These are phyloP conservation scores for Melaleuca alternifolia DNA, from an alignment of 345 rosid species.

Conservation along the genomic window DNA sequence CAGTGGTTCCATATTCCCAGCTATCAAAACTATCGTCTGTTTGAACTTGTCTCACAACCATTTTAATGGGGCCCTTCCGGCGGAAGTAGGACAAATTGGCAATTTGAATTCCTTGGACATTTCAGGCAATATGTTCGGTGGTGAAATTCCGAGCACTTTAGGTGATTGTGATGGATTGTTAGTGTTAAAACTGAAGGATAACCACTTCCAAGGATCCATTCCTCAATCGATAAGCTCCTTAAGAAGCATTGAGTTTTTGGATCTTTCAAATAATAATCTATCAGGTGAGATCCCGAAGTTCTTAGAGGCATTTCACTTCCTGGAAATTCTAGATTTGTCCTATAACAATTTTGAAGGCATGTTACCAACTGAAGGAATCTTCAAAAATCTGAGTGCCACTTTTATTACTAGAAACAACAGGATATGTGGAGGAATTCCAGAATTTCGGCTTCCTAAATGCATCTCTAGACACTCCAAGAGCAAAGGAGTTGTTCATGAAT, in stretches of 20 bases:
- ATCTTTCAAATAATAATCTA: slow-evolving; percentile 17
- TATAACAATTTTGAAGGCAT: slow-evolving; percentile 11
- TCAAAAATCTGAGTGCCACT: slow-evolving; percentile 6
- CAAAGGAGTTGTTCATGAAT: background rate
- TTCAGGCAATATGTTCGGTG: slow-evolving; percentile 7
- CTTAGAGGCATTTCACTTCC: background rate
- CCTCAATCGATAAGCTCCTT: slow-evolving; percentile 3
- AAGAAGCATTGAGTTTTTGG: background rate
- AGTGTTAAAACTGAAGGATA: background rate
- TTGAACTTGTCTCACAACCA: slow-evolving; percentile 9
- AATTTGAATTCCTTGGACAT: slow-evolving; percentile 1
- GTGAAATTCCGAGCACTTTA: slow-evolving; percentile 9
- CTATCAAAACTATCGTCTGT: background rate
- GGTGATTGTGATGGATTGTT: background rate
- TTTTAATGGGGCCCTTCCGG: background rate
- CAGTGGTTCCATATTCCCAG: slow-evolving; percentile 5
- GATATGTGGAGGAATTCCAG: slow-evolving; percentile 9
- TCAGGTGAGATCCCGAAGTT: slow-evolving; percentile 6
- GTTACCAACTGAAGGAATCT: slow-evolving; percentile 11
- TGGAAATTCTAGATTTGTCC: slow-evolving; percentile 8
- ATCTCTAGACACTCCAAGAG: background rate
- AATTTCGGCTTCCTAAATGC: background rate
- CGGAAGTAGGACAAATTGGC: background rate
- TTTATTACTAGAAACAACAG: slow-evolving; percentile 9
- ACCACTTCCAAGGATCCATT: slow-evolving; percentile 7